phyloP scores from a whole-genome alignment of 108 stramenopile genomes.

The Nannochloropsis granulata region DNA sequence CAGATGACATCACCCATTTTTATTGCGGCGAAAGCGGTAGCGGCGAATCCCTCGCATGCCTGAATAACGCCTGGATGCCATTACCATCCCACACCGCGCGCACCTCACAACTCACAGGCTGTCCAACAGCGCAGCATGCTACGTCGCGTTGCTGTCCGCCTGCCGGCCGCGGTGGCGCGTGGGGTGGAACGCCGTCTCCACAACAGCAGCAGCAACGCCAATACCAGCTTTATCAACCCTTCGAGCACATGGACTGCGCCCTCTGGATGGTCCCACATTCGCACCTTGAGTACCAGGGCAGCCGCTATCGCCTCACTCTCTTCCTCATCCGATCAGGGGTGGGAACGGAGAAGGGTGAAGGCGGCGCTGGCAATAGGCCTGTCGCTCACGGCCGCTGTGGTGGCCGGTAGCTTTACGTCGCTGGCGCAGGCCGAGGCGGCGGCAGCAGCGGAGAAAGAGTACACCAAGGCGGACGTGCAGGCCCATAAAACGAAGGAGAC shows the following conservation, averaged over 20 bases:
- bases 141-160: neutral
- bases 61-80: no score
- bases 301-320: neutral
- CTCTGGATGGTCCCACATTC: neutral
- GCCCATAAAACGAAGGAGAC: constrained; percentile 33
- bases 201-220: neutral
- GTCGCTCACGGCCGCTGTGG: neutral
- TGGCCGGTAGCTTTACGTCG: neutral
- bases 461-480: constrained; percentile 29
- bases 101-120: no score
- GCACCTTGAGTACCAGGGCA: neutral
- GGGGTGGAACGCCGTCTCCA: neutral
- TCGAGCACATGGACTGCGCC: neutral
- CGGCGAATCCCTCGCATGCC: no score
- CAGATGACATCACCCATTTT: no score
- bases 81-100: no score
- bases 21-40: no score
- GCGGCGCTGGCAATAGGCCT: neutral
- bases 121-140: neutral
- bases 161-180: neutral
- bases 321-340: neutral
- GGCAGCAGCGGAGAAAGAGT: neutral
- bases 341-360: neutral
- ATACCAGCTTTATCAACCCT: no score
- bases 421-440: neutral